Base-by-base conservation (phyloP, 805 yeast genomes). In the Nakazawaea populi region DNA sequence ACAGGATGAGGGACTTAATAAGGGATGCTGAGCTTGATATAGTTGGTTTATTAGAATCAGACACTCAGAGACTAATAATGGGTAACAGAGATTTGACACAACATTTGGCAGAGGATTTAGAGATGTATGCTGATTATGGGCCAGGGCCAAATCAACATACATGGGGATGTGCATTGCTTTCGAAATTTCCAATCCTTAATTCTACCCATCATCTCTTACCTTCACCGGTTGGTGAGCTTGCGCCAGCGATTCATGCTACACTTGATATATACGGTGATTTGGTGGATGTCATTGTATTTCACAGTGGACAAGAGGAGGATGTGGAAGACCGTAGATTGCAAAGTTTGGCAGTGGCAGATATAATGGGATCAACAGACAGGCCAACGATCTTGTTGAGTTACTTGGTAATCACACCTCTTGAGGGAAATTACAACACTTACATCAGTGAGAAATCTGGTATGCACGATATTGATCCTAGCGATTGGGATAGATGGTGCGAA, bases 401-500 rank as follows among this genome's bases (percentile, higher is more conserved):
- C 64, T 74, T 94, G 64, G 98, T 94, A 14, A 89, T 96, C 1
- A 80, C 77, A 36, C 98, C 99, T 10, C 71, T 80, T 45, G 79
- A 84, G 64, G 98, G 97, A 9, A 92, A 94, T 68, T 92, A 92
- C 74, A 85, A 88, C 70, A 90, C 90, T 1, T 89, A 89, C 67
- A 97, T 91, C 18, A 83, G 95, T 60, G 87, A 85, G 46, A 67
- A 73, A 57, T 82, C 92, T 1, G 87, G 96, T 34, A 89, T 94
- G 92, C 81, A 84, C 60, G 99, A 94, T 66, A 90, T 94, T 55
- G 99, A 94, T 66, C 85, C 91, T 42, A 74, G 85, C 6, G 97
- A 92, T 65, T 88, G 91, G 83, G 99, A 94, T 63, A 82, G 99
- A 71, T 94, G 99, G 99, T 94, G 99, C 70, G 96, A 94, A 71